Evolutionary conservation across 495 filamentous ascomycete species (phyloP).

Genomic region (Tuber magnatum): DNA sequence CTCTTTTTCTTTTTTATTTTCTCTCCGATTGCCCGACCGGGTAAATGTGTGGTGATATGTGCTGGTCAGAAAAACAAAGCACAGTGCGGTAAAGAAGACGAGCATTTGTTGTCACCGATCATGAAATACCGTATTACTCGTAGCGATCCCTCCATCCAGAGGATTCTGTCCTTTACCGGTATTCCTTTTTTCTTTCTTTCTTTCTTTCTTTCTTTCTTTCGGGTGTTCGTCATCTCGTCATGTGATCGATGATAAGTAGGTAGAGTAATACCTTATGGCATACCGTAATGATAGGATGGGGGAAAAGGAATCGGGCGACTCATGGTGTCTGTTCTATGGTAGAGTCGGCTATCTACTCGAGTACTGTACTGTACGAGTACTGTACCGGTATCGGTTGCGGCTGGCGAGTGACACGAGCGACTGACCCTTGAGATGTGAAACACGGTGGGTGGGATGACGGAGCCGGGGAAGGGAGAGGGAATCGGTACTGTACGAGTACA

Average conservation of each 20-base stretch:
- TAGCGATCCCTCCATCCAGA: background rate
- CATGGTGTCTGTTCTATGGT: background rate
- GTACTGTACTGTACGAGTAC: no score
- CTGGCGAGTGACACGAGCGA: background rate
- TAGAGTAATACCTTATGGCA: background rate
- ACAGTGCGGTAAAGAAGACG: background rate
- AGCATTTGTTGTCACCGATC: slow-evolving; percentile 1
- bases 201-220: background rate
- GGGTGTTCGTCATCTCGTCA: background rate
- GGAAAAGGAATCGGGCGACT: background rate
- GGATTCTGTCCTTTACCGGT: background rate
- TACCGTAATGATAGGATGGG: background rate
- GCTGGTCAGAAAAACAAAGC: slow-evolving; percentile 2
- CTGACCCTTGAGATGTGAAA: background rate
- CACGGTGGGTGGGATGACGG: background rate
- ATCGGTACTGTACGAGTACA: background rate
- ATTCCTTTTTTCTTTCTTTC: background rate
- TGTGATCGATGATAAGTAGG: background rate
- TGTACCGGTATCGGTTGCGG: background rate
- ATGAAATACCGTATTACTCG: background rate
- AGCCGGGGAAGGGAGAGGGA: background rate
- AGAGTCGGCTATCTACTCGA: no score
- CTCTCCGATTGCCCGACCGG: background rate
- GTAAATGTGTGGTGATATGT: background rate
- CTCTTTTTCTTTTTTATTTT: background rate